These are phyloP conservation scores for Pseudozyma sp. DNA, from an alignment of 1,284 basidiomycete species.

Conservation along the genomic window DNA sequence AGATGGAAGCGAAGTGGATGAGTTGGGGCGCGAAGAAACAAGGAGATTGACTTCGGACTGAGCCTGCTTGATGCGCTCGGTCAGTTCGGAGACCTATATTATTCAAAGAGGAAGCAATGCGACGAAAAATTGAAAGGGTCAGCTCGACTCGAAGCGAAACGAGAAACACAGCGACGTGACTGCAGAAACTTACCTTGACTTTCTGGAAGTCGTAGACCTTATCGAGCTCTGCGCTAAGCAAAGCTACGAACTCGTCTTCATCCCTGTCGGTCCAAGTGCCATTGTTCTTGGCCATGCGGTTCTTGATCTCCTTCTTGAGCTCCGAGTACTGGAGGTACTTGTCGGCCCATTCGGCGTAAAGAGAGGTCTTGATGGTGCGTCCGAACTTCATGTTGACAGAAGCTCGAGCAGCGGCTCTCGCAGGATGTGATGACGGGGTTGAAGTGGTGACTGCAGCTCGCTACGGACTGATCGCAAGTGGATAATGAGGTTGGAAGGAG, in stretches of 20 bases:
- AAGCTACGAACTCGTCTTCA: conserved; percentile 66
- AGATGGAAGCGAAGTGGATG: conserved; percentile 54
- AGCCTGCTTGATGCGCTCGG: conserved; percentile 67
- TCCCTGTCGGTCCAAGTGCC: conserved; percentile 68
- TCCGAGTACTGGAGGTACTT: conserved; percentile 69
- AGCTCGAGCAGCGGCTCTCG: not conserved
- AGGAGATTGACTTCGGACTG: conserved; percentile 66
- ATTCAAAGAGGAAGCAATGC: not conserved
- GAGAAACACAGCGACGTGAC: too few relatives aligned
- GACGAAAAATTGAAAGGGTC: not conserved
- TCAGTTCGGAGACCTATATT: conserved; percentile 63
- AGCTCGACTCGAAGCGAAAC: not conserved
- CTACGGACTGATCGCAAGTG: not conserved
- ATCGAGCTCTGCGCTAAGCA: conserved; percentile 86
- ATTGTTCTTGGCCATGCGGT: conserved; percentile 62
- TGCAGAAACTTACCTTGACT: conserved; percentile 73
- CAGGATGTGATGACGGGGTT: not conserved
- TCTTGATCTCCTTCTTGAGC: conserved; percentile 69
- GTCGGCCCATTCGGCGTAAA: conserved; percentile 68
- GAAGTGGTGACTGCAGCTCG: not conserved
- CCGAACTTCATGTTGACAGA: conserved; percentile 66
- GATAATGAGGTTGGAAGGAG: not conserved
- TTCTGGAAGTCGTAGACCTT: conserved; percentile 97
- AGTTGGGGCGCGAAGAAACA: conserved; percentile 59
- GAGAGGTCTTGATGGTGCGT: conserved; percentile 68